phyloP scores from a whole-genome alignment of 1,284 basidiomycete genomes.

The Heterobasidion occidentale region DNA sequence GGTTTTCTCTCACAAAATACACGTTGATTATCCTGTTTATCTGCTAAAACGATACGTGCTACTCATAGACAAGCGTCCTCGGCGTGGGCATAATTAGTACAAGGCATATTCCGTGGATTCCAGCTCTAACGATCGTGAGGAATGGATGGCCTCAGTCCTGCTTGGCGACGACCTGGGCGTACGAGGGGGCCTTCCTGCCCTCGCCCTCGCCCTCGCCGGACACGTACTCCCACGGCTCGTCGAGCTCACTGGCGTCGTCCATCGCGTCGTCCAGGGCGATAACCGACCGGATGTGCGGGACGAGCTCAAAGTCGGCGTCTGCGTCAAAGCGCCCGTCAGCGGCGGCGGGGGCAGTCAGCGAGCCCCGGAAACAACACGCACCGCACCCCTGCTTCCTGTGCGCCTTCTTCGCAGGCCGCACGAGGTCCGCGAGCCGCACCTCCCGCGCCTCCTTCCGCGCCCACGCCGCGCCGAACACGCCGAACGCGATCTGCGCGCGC shows the following conservation, averaged over 20 bases:
- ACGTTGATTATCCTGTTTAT: no score
- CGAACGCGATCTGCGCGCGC: conserved; percentile 6
- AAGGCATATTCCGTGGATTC: neutral
- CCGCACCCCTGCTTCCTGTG: conserved; percentile 5
- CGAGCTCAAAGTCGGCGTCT: conserved; percentile 42
- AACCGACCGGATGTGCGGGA: conserved; percentile 41
- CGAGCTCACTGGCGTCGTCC: conserved; percentile 23
- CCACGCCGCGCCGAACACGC: conserved; percentile 1
- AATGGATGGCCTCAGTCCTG: conserved; percentile 5
- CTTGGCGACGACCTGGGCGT: conserved; percentile 31
- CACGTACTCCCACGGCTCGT: conserved; percentile 54
- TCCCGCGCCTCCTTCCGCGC: conserved; percentile 19
- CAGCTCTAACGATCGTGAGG: neutral
- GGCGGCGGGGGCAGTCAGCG: neutral
- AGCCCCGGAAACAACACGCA: neutral
- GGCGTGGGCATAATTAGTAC: neutral
- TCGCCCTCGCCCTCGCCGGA: conserved; percentile 30
- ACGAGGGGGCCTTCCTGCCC: conserved; percentile 24
- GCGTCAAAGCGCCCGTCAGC: neutral
- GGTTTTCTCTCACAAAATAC: no score
- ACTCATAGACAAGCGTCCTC: neutral
- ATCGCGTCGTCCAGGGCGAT: conserved; percentile 45
- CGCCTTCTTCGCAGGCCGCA: conserved; percentile 27
- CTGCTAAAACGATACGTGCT: no score
- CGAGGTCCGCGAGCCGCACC: conserved; percentile 36